phyloP scores from a whole-genome alignment of 257 asterid genomes.

The Salvia splendens region DNA sequence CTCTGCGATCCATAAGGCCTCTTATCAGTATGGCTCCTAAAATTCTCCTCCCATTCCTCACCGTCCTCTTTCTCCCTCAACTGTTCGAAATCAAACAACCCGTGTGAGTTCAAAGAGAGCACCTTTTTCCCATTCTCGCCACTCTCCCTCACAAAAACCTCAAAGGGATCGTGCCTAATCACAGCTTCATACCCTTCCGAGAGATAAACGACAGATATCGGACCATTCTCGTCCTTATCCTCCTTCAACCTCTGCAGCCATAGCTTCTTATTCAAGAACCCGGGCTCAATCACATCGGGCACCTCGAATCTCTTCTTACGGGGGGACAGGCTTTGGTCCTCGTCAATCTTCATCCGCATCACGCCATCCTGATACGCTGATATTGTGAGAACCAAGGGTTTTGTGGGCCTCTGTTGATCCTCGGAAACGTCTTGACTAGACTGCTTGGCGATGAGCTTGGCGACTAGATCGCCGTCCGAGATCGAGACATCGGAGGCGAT shows the following conservation, averaged over 20 bases:
- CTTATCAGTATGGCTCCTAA: conserved; percentile 77
- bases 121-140: conserved; percentile 65
- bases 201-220: conserved; percentile 69
- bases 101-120: conserved; percentile 80
- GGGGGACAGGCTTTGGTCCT: conserved; percentile 65
- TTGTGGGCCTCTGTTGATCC: conserved; percentile 33
- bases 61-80: conserved; percentile 66
- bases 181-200: conserved; percentile 87
- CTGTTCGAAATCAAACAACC: conserved; percentile 93
- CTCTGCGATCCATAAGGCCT: conserved; percentile 95
- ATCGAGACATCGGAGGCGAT: conserved; percentile 68
- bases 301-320: conserved; percentile 94
- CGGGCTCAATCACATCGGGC: conserved; percentile 83
- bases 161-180: conserved; percentile 87
- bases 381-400: conserved; percentile 64
- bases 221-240: conserved; percentile 58
- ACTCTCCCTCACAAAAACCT: conserved; percentile 83
- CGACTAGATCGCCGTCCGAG: conserved; percentile 82
- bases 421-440: conserved; percentile 37
- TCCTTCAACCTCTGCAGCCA: conserved; percentile 71
- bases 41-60: conserved; percentile 93
- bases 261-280: conserved; percentile 63
- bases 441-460: conserved; percentile 55
- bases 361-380: conserved; percentile 90
- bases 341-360: conserved; percentile 85